Evolutionary conservation across 106 monocot genomes (phyloP).

Genomic region (Posidonia australis): DNA sequence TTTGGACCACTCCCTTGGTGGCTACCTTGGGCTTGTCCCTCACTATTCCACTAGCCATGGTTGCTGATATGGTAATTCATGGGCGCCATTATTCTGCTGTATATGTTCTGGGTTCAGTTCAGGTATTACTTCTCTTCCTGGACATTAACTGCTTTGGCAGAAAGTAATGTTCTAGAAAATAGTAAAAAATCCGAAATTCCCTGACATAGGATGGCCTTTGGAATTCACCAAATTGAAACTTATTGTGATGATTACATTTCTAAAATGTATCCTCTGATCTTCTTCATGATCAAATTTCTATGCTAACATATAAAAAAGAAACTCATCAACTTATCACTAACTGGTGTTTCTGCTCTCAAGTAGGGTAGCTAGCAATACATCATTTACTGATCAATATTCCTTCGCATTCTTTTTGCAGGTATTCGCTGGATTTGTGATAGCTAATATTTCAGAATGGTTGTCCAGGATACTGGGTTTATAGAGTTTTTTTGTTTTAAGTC

Average conservation of each 20-base stretch:
- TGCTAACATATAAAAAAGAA: too few species aligned
- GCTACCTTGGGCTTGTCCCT: slow-evolving; percentile 97
- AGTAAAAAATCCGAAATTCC: not conserved
- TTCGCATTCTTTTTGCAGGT: slow-evolving; percentile 40
- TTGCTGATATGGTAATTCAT: slow-evolving; percentile 97
- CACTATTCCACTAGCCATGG: slow-evolving; percentile 96
- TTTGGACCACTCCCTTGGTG: slow-evolving; percentile 98
- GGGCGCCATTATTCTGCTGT: slow-evolving; percentile 94
- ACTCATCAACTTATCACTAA: too few species aligned
- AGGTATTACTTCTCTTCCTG: slow-evolving; percentile 31
- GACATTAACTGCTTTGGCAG: not conserved
- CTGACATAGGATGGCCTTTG: not conserved
- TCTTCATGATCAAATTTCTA: too few species aligned
- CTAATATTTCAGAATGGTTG: slow-evolving; percentile 68
- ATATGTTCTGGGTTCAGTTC: slow-evolving; percentile 83
- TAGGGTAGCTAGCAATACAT: not conserved
- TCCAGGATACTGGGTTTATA: slow-evolving; percentile 52
- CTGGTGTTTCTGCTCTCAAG: too few species aligned
- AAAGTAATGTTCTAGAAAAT: not conserved
- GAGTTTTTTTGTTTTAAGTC: not conserved
- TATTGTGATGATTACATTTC: too few species aligned
- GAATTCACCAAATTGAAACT: too few species aligned
- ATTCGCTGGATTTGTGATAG: slow-evolving; percentile 92
- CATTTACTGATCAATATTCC: not conserved
- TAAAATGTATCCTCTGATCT: too few species aligned